Evolutionary conservation across 192 early-diverging fungal species (phyloP), one percentile per base, ranked within the genome.

Genomic region (Funneliformis geosporum): DNA sequence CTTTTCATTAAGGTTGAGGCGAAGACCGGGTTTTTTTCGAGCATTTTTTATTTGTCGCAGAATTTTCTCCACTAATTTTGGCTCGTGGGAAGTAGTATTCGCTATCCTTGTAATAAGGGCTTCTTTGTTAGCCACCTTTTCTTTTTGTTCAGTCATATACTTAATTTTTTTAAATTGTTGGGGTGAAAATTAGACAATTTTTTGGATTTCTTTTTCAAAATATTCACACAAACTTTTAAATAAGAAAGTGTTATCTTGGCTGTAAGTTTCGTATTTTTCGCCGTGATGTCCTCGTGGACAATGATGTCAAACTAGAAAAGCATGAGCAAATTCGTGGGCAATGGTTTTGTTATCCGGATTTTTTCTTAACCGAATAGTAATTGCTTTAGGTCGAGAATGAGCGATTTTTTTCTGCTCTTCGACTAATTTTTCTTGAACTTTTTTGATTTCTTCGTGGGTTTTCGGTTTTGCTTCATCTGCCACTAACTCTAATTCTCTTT

Each of bases 41-140:
- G 7, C n/a, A 28, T 12, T 3, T 40, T 67, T 67, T 4, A 67
- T 27, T 67, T 67, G 65, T 12, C 18, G 4, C 4, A 67, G 4
- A 23, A 67, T 67, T 67, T 67, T 67, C 28, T 27, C 65, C 39
- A 67, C 65, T 40, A 67, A 67, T 40, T 27, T 67, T 25, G 7
- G 7, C 5, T 67, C 65, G 5, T 67, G 10, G 4, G 65, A 12
- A 67, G 28, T 40, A 3, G 4, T 25, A 8, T 67, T 4, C 25
- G 7, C 2, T 67, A 67, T 67, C 11, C 65, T 27, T 4, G 65
- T 12, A 3, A 67, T 23, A 7, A 67, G 11, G 7, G 2, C 14
- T 5, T 67, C 65, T 67, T 67, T 67, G 27, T 67, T 67, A 4
- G 11, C 25, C 7, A 67, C 28, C 7, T 67, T 67, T 5, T 43